phyloP scores from a whole-genome alignment of 352 stramenopile genomes.

The Phytophthora podocarpi region DNA sequence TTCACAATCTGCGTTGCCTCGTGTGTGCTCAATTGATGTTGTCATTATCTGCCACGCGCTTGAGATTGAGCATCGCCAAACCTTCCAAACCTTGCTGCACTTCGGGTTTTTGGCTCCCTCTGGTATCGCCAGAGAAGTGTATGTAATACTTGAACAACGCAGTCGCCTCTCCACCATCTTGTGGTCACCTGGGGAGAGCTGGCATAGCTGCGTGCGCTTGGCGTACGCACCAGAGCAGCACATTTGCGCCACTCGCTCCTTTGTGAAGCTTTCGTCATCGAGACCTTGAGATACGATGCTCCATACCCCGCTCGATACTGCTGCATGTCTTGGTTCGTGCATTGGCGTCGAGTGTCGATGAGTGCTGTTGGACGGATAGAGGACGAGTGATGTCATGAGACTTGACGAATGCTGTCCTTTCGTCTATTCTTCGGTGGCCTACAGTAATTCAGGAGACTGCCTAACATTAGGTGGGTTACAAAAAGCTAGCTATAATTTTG shows the following conservation, averaged over 20 bases:
- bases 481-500: too few relatives aligned
- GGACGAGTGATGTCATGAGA: too few relatives aligned
- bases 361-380: too few relatives aligned
- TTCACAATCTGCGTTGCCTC: neutral
- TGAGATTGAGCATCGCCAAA: neutral
- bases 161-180: neutral
- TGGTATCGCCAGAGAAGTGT: neutral
- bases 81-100: too few relatives aligned
- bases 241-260: neutral
- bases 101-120: neutral
- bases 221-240: neutral
- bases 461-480: too few relatives aligned
- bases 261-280: neutral
- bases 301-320: neutral
- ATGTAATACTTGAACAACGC: neutral
- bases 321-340: neutral
- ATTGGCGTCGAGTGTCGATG: too few relatives aligned
- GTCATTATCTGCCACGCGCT: neutral
- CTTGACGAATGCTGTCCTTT: too few relatives aligned
- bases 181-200: neutral
- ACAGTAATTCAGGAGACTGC: too few relatives aligned
- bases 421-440: too few relatives aligned
- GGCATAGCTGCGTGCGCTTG: neutral
- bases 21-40: neutral
- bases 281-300: neutral